Percentiles rank a stretch among this genome's conserved stretches.
phyloP scores from a whole-genome alignment of 1,284 basidiomycete genomes.

The Polyporus tsugae region DNA sequence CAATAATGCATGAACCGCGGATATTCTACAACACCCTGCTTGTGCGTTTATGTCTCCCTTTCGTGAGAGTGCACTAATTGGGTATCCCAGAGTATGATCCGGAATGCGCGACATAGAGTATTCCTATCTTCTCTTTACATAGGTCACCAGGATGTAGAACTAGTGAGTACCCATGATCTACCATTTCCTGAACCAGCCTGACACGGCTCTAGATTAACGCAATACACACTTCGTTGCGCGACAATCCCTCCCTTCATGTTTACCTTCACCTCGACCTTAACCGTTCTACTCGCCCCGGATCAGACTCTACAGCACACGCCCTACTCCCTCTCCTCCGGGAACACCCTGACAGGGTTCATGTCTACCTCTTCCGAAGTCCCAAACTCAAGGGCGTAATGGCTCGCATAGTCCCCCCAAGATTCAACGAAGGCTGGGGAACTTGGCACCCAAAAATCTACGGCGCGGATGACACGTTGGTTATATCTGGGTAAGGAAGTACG shows the following conservation, averaged over 20 bases:
- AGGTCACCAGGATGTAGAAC: slow-evolving; percentile 45
- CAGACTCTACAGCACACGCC: slow-evolving; percentile 77
- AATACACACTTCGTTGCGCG: slow-evolving; percentile 65
- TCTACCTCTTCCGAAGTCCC: slow-evolving; percentile 88
- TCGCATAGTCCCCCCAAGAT: slow-evolving; percentile 86
- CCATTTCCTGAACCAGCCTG: background rate
- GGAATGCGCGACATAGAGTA: slow-evolving; percentile 75
- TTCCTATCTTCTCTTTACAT: slow-evolving; percentile 79
- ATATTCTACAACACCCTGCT: slow-evolving; percentile 49
- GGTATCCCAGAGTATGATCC: slow-evolving; percentile 70
- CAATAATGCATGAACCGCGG: slow-evolving; percentile 47
- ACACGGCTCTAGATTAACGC: slow-evolving; percentile 66
- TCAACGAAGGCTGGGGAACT: slow-evolving; percentile 98
- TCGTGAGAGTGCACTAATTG: background rate
- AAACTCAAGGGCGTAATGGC: slow-evolving; percentile 81
- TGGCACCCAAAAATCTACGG: slow-evolving; percentile 99
- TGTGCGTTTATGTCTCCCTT: slow-evolving; percentile 39
- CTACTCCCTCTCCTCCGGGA: slow-evolving; percentile 76
- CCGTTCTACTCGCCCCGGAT: slow-evolving; percentile 88
- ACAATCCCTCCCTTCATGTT: slow-evolving; percentile 71
- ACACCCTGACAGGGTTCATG: slow-evolving; percentile 80
- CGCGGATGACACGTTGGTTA: slow-evolving; percentile 90
- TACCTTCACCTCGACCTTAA: slow-evolving; percentile 89
- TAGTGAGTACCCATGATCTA: slow-evolving; percentile 35
- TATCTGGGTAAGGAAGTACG: slow-evolving; percentile 81